Evolutionary conservation across 2,329 filamentous ascomycete species (phyloP), one percentile per base, ranked within the genome.

Genomic region (Rhinocladiella similis): DNA sequence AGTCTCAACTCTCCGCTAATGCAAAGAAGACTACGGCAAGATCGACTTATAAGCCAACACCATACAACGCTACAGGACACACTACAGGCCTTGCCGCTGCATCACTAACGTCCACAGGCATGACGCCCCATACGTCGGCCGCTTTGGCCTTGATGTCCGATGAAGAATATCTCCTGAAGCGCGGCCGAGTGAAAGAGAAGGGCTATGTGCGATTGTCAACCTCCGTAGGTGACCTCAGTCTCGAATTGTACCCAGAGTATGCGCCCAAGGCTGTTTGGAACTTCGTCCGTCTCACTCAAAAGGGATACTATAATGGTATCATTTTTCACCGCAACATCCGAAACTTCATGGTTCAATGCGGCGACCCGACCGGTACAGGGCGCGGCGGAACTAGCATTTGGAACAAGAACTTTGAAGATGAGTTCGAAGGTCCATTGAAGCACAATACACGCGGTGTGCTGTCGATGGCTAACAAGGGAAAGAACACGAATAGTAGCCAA

Each of bases 401-500:
- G 94, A 90, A 90, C 56, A 96, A 95, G 73, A 90, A 91, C 59
- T 99, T 99, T 68, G 81, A 88, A 51, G 94, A 99, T 71, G 94
- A 99, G 70, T 88, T 97, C 61, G 91, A 97, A 14, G 91, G 92
- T 0, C 91, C 93, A 0, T 73, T 91, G 39, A 88, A 87, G n/a
- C 94, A 99, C 67, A 88, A 91, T 68, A 76, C 81, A 0, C 81
- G 92, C 25, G 94, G 94, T 12, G 83, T 92, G 0, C 69, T 95
- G 22, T 91, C 88, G 64, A 99, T 99, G 94, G 94, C 94, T 39
- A 99, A 99, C 74, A 99, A 99, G 71, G 94, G 94, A 56, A 97
- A 97, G 69, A 93, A 97, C 69, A 97, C 93, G 19, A 99, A 99
- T 74, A 94, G 90, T 7, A 90, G 85, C 65, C 94, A 99, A 73